Evolutionary conservation across 2,329 filamentous ascomycete genomes (phyloP).

Genomic region (Aspergillus proliferans): DNA sequence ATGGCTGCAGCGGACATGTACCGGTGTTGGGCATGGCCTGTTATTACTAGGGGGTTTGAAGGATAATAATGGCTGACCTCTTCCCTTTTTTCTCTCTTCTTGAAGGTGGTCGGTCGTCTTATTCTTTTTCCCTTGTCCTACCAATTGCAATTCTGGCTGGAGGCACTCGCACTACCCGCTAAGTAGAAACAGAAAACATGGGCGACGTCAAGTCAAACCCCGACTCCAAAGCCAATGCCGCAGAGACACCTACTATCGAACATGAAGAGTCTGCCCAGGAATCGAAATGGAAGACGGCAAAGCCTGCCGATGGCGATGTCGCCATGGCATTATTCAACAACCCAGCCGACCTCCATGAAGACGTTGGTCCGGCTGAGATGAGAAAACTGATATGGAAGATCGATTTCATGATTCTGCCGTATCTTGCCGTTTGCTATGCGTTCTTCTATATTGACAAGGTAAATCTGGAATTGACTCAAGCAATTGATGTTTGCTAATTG

Average conservation of each 20-base stretch:
- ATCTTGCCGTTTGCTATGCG: constrained; percentile 49
- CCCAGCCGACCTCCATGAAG: constrained; percentile 42
- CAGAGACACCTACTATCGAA: constrained; percentile 16
- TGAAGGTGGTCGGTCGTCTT: constrained; percentile 31
- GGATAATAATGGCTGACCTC: not conserved
- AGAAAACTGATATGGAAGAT: constrained; percentile 49
- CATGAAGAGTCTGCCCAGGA: constrained; percentile 23
- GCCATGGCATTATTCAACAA: constrained; percentile 47
- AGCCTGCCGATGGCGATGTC: constrained; percentile 41
- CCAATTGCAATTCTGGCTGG: not conserved
- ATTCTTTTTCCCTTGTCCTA: constrained; percentile 37
- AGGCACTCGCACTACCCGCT: not conserved
- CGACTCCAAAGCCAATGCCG: constrained; percentile 17
- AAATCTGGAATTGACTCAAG: not conserved
- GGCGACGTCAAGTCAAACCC: constrained; percentile 30
- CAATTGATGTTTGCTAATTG: not conserved
- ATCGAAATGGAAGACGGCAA: constrained; percentile 23
- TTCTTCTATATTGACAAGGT: constrained; percentile 48
- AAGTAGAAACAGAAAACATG: constrained; percentile 40
- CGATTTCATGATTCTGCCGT: constrained; percentile 55
- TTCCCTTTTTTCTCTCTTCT: not conserved
- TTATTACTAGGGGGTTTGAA: not conserved
- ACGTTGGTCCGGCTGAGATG: constrained; percentile 43
- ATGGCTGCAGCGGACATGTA: not conserved
- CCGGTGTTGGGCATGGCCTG: not conserved